Percentiles rank a stretch among this genome's conserved stretches.
Evolutionary conservation across 352 stramenopile genomes (phyloP).

Genomic region (Phytopythium montanum): DNA sequence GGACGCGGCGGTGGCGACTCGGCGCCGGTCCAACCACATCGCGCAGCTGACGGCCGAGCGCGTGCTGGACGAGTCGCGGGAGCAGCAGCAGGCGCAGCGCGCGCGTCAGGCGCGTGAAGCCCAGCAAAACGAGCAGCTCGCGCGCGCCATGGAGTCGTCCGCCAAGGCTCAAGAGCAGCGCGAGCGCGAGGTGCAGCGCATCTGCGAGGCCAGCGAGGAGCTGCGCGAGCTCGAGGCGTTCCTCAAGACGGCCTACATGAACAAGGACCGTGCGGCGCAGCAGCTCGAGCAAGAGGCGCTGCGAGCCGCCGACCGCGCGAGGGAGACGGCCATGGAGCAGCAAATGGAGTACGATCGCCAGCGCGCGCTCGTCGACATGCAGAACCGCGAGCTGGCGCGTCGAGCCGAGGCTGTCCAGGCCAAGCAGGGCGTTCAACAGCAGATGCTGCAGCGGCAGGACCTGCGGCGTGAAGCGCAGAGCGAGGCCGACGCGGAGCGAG

Average conservation of each 20-base stretch:
- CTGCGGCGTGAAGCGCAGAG: constrained; percentile 58
- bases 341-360: constrained; percentile 92
- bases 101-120: constrained; percentile 31
- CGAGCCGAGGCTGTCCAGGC: constrained; percentile 65
- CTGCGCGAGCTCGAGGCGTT: constrained; percentile 86
- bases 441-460: constrained; percentile 70
- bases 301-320: constrained; percentile 56
- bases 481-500: constrained; percentile 74
- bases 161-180: constrained; percentile 63
- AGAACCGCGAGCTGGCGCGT: constrained; percentile 50
- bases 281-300: constrained; percentile 87
- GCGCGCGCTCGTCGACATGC: constrained; percentile 64
- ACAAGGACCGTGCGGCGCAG: constrained; percentile 90
- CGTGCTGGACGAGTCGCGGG: constrained; percentile 55
- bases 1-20: constrained; percentile 45
- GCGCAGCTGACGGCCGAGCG: constrained; percentile 65
- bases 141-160: constrained; percentile 61
- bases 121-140: constrained; percentile 74
- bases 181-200: constrained; percentile 86
- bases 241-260: constrained; percentile 93
- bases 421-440: constrained; percentile 62
- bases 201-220: constrained; percentile 89
- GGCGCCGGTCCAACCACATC: constrained; percentile 49
- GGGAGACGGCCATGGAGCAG: constrained; percentile 88
- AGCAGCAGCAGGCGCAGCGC: constrained; percentile 17